Conservation (phyloP, 768 basidiomycete genomes). For the Boletellus ananiceps region DNA sequence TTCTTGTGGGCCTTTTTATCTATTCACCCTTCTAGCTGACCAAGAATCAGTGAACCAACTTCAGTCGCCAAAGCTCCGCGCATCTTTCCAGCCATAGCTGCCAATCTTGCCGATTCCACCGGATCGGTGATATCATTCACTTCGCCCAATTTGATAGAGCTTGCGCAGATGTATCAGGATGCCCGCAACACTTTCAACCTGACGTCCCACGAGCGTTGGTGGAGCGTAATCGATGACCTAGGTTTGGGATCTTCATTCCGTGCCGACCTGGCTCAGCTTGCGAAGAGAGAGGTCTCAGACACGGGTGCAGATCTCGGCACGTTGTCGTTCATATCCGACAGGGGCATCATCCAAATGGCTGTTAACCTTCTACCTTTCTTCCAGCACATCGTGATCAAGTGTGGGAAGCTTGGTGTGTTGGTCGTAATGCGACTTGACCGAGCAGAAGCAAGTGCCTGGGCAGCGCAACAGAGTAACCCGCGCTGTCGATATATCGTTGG, state of each 20-base stretch:
- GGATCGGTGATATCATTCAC: slow-evolving; percentile 59
- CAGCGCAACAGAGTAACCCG: slow-evolving; percentile 42
- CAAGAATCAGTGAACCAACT: slow-evolving; percentile 76
- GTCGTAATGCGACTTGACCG: slow-evolving; percentile 53
- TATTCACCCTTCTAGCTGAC: slow-evolving; percentile 4
- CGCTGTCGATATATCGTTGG: slow-evolving; percentile 48
- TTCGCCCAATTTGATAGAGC: slow-evolving; percentile 84
- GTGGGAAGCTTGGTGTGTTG: slow-evolving; percentile 65
- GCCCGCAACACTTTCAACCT: slow-evolving; percentile 46
- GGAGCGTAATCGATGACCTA: slow-evolving; percentile 60
- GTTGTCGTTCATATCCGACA: slow-evolving; percentile 57
- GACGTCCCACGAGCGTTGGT: slow-evolving; percentile 56
- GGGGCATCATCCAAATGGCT: slow-evolving; percentile 77
- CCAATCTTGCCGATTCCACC: slow-evolving; percentile 30
- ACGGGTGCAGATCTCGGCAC: slow-evolving; percentile 37
- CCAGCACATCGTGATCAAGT: slow-evolving; percentile 80
- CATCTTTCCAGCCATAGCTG: slow-evolving; percentile 60
- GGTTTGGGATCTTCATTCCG: slow-evolving; percentile 66
- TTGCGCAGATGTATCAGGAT: slow-evolving; percentile 53
- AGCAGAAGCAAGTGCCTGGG: slow-evolving; percentile 46
- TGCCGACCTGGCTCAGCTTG: slow-evolving; percentile 57
- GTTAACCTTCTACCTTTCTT: slow-evolving; percentile 82
- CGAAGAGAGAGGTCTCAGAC: slow-evolving; percentile 42
- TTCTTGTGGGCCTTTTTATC: slow-evolving; percentile 58
- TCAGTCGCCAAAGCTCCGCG: slow-evolving; percentile 75